Evolutionary conservation across 225 moss, liverwort and hornwort species (phyloP), one percentile per base, ranked within the genome.

Genomic region (Ulota crispa): DNA sequence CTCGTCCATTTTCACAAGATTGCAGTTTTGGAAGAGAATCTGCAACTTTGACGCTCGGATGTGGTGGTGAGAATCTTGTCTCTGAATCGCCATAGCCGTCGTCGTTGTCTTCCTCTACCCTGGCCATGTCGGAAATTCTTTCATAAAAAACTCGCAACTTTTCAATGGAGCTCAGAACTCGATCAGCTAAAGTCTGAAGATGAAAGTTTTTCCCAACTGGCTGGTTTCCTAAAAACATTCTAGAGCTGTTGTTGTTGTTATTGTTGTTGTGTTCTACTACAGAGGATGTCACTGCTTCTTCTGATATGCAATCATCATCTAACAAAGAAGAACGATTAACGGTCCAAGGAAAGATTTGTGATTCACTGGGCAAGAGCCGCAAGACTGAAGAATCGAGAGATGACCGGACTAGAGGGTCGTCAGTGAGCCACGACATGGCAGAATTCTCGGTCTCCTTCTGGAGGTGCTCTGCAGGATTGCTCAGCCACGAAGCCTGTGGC

Each of bases 231-330:
- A 52, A 60, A 34, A 27, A 28, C 12, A 41, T 7, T 72, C 72
- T 30, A 16, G 21, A 52, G 8, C 31, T 42, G 62, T 19, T 14
- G 12, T 41, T 53, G 68, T 30, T 31, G 43, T 13, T 43, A 14
- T 45, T 24, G 62, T 39, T 19, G 8, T 53, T 20, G 68, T 39
- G 13, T 23, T 69, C 68, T 28, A 30, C 56, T 28, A 50, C 67
- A 69, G 43, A 41, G 30, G 30, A 52, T 59, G 41, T 62, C 41
- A 73, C 73, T 42, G 78, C 59, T 50, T 83, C 59, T 59, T 83
- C 78, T 5, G 75, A 84, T 20, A 61, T n/a, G 80, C 80, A 68
- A 70, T 80, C 70, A 21, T 68, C 70, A 6, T 59, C 73, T 68
- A 60, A 39, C 27, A 84, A 70, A 39, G 57, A 61, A 39, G 62